A percentile compares a stretch with the other conserved stretches of the same genome.
Conservation (phyloP, 2,329 filamentous ascomycete species). For the Thelonectria olida region DNA sequence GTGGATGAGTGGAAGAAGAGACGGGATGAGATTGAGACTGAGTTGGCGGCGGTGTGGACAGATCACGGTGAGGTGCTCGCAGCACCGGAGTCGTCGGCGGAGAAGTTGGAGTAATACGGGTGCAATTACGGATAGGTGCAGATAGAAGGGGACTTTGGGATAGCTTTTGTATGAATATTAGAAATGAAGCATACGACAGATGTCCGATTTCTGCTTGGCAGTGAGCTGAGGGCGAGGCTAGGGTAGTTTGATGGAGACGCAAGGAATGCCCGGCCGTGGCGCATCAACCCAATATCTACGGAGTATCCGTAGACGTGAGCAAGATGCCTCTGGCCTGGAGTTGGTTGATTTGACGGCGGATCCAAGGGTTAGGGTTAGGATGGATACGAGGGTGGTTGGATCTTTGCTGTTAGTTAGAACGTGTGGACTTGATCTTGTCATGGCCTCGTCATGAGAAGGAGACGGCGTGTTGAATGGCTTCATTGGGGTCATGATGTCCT, state of each 20-base stretch:
- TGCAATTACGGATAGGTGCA: too few relatives aligned
- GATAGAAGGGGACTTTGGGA: conserved; percentile 7
- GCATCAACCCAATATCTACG: neutral
- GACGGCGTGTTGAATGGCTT: neutral
- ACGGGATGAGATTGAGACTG: conserved; percentile 81
- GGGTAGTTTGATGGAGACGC: neutral
- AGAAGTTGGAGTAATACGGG: conserved; percentile 15
- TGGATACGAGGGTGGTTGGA: too few relatives aligned
- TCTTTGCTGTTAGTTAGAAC: too few relatives aligned
- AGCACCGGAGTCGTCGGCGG: conserved; percentile 54
- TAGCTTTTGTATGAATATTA: conserved; percentile 8
- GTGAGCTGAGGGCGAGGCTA: too few relatives aligned
- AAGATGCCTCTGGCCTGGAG: too few relatives aligned
- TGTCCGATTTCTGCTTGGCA: conserved; percentile 1
- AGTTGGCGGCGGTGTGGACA: conserved; percentile 74
- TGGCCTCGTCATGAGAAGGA: neutral
- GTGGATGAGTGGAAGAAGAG: conserved; percentile 87
- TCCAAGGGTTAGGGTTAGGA: conserved; percentile 24
- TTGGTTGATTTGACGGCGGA: neutral
- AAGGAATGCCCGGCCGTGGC: neutral
- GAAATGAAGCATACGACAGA: conserved; percentile 16
- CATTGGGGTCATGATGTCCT: neutral
- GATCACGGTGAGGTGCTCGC: conserved; percentile 59
- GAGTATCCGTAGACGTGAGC: too few relatives aligned
- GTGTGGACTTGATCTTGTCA: neutral